Base-by-base conservation (phyloP, 1,139 yeast species). In the Hemisphaericaspora subhashii region DNA sequence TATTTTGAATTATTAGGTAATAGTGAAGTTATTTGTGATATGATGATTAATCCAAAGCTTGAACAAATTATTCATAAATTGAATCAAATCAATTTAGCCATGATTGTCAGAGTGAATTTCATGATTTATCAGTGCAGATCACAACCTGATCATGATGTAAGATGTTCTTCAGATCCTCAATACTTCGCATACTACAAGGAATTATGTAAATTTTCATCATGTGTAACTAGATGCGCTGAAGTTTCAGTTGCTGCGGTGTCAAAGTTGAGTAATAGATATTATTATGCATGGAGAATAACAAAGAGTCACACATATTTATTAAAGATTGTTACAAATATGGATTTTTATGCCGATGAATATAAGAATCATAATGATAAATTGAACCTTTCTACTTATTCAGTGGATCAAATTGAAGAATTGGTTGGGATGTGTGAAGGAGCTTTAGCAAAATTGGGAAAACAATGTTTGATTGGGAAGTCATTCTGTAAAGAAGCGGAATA, bases 201-300 rank as follows among this genome's bases (percentile, higher is more conserved):
- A 14, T 50, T 64, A 35, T 59, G 66, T 38, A 54, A 53, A 35
- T 45, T 61, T 5, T 64, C 70, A 3, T 57, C 65, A 2, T 54
- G 62, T 22, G 46, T 67, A 13, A 64, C 68, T 0, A 48, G 68
- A 41, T 62, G 67, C 39, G 59, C 68, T 2, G 72, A 67, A 44
- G 66, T 64, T 17, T 58, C 66, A 5, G 58, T 66, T 29, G 62
- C 66, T 2, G 61, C 61, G 1, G 62, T 66, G n/a, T 58, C 64
- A 1, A 65, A 59, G 38, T 52, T 67, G n/a, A 65, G 76, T 37
- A 62, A 68, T 36, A 55, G 74, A 31, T 74, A 74, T 50, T 76
- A 69, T 48, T 68, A 66, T 50, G 78, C 80, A 0, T 75, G 81
- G 81, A 62, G 72, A 48, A 60, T 68, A n/a, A 64, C 71, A 28